Conservation (phyloP, 2,329 filamentous ascomycete species). For the Ophiostoma quercus region DNA sequence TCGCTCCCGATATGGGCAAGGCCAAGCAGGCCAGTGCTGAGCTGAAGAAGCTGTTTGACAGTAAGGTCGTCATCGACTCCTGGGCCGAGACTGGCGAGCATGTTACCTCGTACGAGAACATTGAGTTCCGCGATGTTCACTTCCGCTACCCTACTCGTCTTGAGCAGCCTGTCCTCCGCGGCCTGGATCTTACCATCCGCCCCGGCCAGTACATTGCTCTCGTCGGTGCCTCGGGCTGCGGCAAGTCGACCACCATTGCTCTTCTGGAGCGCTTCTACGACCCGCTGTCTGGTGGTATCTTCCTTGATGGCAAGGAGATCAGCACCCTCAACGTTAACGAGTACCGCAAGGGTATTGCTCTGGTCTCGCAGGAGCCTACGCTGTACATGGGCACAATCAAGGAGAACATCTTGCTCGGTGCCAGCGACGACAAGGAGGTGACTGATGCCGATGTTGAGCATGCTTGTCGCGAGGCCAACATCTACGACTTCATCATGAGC, state of each 20-base stretch:
- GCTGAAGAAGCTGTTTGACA: constrained; percentile 78
- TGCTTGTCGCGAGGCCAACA: constrained; percentile 85
- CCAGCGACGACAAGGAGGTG: constrained; percentile 55
- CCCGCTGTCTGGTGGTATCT: constrained; percentile 71
- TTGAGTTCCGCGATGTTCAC: constrained; percentile 89
- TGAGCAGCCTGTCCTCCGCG: constrained; percentile 85
- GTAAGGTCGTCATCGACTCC: constrained; percentile 72
- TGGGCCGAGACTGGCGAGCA: constrained; percentile 67
- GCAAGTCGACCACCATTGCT: constrained; percentile 89
- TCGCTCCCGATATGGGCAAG: constrained; percentile 89
- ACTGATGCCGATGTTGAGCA: constrained; percentile 66
- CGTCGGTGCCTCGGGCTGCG: constrained; percentile 90
- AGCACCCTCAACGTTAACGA: constrained; percentile 75
- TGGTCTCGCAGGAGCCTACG: constrained; percentile 92
- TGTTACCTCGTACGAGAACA: constrained; percentile 58
- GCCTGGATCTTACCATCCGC: constrained; percentile 66
- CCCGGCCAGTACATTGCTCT: constrained; percentile 82
- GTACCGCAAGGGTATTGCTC: constrained; percentile 75
- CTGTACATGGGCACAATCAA: constrained; percentile 87
- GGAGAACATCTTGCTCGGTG: constrained; percentile 84
- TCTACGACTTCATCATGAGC: constrained; percentile 85
- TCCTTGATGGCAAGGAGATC: constrained; percentile 78
- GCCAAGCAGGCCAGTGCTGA: constrained; percentile 77
- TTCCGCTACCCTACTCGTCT: constrained; percentile 91
- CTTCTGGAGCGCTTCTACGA: constrained; percentile 94